phyloP scores from a whole-genome alignment of 2,329 filamentous ascomycete genomes.

The Diatrype stigma region DNA sequence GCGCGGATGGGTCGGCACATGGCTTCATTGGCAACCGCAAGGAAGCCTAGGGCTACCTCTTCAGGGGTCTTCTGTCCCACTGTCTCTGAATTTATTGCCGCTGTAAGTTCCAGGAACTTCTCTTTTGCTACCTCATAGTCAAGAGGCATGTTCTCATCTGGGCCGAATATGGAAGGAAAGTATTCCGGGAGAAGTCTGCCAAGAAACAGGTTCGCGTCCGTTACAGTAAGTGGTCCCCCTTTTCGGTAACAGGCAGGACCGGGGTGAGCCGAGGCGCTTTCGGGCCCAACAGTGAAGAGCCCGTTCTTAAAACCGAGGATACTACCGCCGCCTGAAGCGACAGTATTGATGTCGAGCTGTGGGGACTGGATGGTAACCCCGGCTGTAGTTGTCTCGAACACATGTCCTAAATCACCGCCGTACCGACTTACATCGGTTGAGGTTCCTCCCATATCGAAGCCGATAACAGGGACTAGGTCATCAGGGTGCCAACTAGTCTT shows the following conservation, averaged over 20 bases:
- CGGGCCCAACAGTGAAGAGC: slow-evolving; percentile 68
- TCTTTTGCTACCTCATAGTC: slow-evolving; percentile 36
- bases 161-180: slow-evolving; percentile 70
- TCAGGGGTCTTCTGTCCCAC: slow-evolving; percentile 26
- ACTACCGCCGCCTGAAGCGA: slow-evolving; percentile 61
- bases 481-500: slow-evolving; percentile 62
- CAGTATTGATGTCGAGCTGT: slow-evolving; percentile 78
- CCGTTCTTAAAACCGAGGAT: slow-evolving; percentile 67
- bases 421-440: slow-evolving; percentile 72
- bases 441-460: slow-evolving; percentile 75
- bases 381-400: slow-evolving; percentile 36
- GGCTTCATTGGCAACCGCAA: slow-evolving; percentile 71
- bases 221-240: slow-evolving; percentile 66
- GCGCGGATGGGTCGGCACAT: slow-evolving; percentile 72
- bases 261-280: slow-evolving; percentile 68
- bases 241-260: slow-evolving; percentile 73
- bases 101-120: slow-evolving; percentile 38
- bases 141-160: slow-evolving; percentile 56
- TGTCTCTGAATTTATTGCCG: slow-evolving; percentile 35
- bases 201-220: slow-evolving; percentile 67
- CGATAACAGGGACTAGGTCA: slow-evolving; percentile 63
- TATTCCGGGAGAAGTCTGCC: slow-evolving; percentile 58
- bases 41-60: slow-evolving; percentile 61
- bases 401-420: slow-evolving; percentile 39
- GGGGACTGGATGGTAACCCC: slow-evolving; percentile 75